phyloP scores from a whole-genome alignment of 108 stramenopile species.

The Aurantiochytrium sp. region DNA sequence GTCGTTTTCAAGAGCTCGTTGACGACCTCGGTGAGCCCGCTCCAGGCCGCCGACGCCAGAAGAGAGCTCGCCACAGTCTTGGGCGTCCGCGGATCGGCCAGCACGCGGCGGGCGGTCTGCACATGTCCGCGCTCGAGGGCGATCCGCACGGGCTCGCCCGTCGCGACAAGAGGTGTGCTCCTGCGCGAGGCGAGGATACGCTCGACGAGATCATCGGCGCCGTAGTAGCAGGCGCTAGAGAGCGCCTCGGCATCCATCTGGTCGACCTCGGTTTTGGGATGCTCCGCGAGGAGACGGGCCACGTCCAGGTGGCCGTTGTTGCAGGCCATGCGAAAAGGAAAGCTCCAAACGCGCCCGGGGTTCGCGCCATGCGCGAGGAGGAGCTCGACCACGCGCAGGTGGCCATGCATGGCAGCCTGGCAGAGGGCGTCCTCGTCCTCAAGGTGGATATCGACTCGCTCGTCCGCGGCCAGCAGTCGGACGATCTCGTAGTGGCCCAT shows the following conservation, averaged over 20 bases:
- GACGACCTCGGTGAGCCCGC: background rate
- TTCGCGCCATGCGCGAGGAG: slow-evolving; percentile 42
- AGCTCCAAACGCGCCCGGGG: background rate
- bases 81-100: background rate
- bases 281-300: background rate
- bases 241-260: background rate
- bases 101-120: background rate
- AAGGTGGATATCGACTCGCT: background rate
- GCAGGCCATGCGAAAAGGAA: background rate
- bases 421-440: slow-evolving; percentile 33
- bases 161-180: background rate
- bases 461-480: background rate
- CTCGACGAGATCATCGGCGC: background rate
- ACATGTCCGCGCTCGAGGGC: background rate
- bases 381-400: slow-evolving; percentile 26
- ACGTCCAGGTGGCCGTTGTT: background rate
- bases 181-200: background rate
- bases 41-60: background rate
- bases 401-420: slow-evolving; percentile 42
- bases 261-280: background rate
- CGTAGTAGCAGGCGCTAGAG: background rate
- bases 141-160: background rate
- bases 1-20: background rate
- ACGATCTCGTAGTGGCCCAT: background rate
- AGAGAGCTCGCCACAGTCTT: background rate